phyloP scores from a whole-genome alignment of 2,329 filamentous ascomycete genomes.

The Parascedosporium putredinis region DNA sequence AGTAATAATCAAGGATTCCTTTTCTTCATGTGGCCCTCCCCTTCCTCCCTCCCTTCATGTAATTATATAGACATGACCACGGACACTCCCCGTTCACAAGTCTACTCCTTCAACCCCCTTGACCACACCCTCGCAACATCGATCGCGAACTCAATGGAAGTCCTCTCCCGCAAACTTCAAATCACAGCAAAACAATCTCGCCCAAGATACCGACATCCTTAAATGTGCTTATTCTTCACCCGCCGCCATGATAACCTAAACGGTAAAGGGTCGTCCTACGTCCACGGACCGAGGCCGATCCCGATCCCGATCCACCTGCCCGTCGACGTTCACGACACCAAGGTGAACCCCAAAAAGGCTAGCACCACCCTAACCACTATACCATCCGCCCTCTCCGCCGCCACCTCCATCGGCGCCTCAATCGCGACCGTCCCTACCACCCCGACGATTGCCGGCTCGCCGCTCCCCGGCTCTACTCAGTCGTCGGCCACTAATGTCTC shows the following conservation, averaged over 20 bases:
- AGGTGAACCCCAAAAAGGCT: not conserved
- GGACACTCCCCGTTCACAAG: too few species aligned
- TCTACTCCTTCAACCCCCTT: too few species aligned
- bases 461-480: not conserved
- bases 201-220: not conserved
- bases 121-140: too few species aligned
- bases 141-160: too few species aligned
- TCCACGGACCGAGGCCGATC: not conserved
- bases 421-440: not conserved
- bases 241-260: slow-evolving; percentile 1
- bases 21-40: too few species aligned
- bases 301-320: not conserved
- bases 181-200: not conserved
- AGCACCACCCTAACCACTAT: too few species aligned
- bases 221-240: not conserved
- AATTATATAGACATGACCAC: too few species aligned
- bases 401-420: not conserved
- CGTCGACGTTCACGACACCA: not conserved
- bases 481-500: not conserved
- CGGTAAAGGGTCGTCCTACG: not conserved
- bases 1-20: too few species aligned
- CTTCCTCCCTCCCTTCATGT: too few species aligned
- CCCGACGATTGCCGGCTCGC: not conserved
- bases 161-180: too few species aligned
- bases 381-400: not conserved